Evolutionary conservation across 2,329 filamentous ascomycete species (phyloP).

Genomic region (Pseudogymnoascus sp.): DNA sequence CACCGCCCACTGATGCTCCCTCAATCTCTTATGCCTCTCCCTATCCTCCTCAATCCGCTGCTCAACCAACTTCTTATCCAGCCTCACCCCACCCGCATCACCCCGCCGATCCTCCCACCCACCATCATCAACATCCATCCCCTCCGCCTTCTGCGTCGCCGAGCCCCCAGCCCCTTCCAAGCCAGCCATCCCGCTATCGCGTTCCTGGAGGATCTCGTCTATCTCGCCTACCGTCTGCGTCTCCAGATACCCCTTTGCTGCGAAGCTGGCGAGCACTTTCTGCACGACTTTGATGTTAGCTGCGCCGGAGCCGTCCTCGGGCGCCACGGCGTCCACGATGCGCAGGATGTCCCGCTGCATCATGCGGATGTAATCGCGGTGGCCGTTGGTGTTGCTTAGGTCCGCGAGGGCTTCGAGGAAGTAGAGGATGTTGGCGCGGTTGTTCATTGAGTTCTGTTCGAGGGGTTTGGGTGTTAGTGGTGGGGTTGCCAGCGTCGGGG

Average conservation of each 20-base stretch:
- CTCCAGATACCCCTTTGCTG: slow-evolving; percentile 64
- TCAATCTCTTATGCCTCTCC: slow-evolving; percentile 82
- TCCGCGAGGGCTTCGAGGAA: slow-evolving; percentile 96
- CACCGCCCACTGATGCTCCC: slow-evolving; percentile 92
- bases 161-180: background rate
- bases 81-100: slow-evolving; percentile 24
- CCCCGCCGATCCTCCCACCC: slow-evolving; percentile 14
- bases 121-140: background rate
- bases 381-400: slow-evolving; percentile 49
- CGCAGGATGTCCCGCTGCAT: slow-evolving; percentile 87
- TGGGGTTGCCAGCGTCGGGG: background rate
- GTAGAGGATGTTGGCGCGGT: slow-evolving; percentile 96
- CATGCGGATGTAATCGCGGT: slow-evolving; percentile 84
- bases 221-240: slow-evolving; percentile 69
- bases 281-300: slow-evolving; percentile 91
- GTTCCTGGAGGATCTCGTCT: slow-evolving; percentile 72
- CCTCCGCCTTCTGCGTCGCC: background rate
- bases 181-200: slow-evolving; percentile 45
- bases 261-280: slow-evolving; percentile 67
- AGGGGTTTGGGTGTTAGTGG: background rate
- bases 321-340: slow-evolving; percentile 86
- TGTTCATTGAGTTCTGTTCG: slow-evolving; percentile 90
- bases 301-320: slow-evolving; percentile 75
- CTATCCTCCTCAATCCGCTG: slow-evolving; percentile 95
- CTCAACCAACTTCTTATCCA: slow-evolving; percentile 86